These are phyloP conservation scores for Hypoxylon fuscum DNA, from an alignment of 495 filamentous ascomycete genomes.

Conservation along the genomic window DNA sequence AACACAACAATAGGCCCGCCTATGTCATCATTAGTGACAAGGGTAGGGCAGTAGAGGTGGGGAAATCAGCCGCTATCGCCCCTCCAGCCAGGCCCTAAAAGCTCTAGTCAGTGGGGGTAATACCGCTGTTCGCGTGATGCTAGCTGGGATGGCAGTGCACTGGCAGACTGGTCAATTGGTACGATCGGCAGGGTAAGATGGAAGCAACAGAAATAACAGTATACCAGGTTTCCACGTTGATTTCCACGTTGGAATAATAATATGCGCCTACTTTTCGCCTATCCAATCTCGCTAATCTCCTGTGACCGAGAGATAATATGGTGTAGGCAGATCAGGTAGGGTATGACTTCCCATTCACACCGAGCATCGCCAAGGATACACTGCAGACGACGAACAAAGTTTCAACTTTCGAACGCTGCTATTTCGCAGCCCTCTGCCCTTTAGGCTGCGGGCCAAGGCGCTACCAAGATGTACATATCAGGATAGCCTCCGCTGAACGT, in stretches of 20 bases:
- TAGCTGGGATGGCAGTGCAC: conserved; percentile 9
- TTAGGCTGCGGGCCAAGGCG: conserved; percentile 19
- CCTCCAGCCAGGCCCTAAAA: conserved; percentile 5
- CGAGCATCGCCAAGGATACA: conserved; percentile 12
- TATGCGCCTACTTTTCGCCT: no score
- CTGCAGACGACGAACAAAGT: not conserved
- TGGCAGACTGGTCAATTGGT: not conserved
- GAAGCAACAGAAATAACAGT: not conserved
- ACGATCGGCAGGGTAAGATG: not conserved
- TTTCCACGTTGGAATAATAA: no score
- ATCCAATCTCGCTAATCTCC: no score
- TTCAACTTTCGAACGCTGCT: not conserved
- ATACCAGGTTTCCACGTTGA: no score
- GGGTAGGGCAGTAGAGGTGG: conserved; percentile 21
- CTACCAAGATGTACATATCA: conserved; percentile 18
- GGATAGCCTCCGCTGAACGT: conserved; percentile 3
- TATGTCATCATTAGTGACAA: conserved; percentile 32
- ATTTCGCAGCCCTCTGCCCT: not conserved
- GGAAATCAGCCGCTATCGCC: conserved; percentile 29
- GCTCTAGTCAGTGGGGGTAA: conserved; percentile 23
- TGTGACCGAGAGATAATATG: not conserved
- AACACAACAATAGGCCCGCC: conserved; percentile 14
- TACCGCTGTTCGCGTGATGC: conserved; percentile 35
- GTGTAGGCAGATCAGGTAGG: no score
- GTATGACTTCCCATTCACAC: not conserved